Conservation (phyloP, 129 eudicot species). For the Arctium lappa region DNA sequence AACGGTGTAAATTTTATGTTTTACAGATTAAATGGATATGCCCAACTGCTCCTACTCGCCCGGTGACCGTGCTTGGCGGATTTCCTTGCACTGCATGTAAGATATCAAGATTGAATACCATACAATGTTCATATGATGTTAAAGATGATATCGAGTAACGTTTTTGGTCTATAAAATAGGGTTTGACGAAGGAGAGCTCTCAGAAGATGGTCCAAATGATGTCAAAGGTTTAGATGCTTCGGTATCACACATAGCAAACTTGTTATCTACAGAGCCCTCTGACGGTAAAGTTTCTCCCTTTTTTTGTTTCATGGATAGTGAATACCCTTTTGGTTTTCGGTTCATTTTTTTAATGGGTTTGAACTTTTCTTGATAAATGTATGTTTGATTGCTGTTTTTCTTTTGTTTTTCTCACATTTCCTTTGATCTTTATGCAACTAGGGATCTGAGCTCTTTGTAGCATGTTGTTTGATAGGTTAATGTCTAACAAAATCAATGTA, state of each 20-base stretch:
- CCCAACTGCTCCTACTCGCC: conserved; percentile 99
- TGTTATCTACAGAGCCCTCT: conserved; percentile 35
- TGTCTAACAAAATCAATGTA: background rate
- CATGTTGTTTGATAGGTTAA: background rate
- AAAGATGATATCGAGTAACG: background rate
- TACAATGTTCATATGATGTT: background rate
- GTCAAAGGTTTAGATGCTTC: conserved; percentile 42
- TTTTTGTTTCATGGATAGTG: background rate
- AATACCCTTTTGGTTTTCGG: background rate
- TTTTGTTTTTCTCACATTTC: background rate
- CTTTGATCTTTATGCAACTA: conserved; percentile 2
- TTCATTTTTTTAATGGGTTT: background rate
- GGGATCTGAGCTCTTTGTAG: background rate
- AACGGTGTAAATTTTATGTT: background rate
- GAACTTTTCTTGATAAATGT: background rate
- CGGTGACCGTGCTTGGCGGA: conserved; percentile 92
- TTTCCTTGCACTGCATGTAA: conserved; percentile 93
- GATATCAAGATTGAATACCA: conserved; percentile 11
- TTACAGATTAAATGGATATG: conserved; percentile 94
- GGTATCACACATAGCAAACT: conserved; percentile 39
- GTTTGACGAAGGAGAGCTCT: conserved; percentile 89
- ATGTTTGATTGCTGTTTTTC: background rate
- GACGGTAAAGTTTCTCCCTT: conserved; percentile 27
- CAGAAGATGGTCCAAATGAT: conserved; percentile 74
- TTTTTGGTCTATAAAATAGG: conserved; percentile 37